Percentiles rank a stretch among this genome's conserved stretches.
These are phyloP conservation scores for Olyra latifolia DNA, from an alignment of 176 grass and related monocot genomes.

Conservation along the genomic window DNA sequence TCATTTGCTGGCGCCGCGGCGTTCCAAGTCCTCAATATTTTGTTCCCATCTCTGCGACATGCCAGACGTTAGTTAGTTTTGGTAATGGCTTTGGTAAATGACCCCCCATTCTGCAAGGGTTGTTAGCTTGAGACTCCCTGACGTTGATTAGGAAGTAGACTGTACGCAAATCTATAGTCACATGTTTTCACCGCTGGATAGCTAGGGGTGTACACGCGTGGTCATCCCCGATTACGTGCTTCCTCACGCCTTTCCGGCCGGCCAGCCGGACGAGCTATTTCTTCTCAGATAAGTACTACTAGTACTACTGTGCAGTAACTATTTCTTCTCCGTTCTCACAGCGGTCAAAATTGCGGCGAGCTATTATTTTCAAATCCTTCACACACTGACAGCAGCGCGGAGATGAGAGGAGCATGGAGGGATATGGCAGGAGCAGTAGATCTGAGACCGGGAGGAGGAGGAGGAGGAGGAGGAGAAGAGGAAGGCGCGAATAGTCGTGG, in stretches of 20 bases:
- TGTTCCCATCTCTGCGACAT: conserved; percentile 39
- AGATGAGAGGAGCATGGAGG: neutral
- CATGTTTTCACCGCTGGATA: neutral
- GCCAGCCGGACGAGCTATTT: too few relatives aligned
- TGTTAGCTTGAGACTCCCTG: neutral
- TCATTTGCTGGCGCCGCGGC: conserved; percentile 27
- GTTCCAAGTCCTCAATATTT: neutral
- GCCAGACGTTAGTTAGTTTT: too few relatives aligned
- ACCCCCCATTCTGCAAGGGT: neutral
- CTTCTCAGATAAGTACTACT: neutral
- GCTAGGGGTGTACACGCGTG: neutral
- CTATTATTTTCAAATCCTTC: neutral
- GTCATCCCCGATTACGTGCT: neutral
- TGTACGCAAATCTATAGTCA: neutral
- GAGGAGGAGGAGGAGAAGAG: too few relatives aligned
- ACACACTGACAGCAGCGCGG: neutral
- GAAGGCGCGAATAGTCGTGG: neutral
- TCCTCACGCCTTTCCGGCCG: neutral
- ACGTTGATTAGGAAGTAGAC: neutral
- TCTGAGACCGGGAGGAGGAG: neutral
- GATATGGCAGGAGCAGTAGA: conserved; percentile 7
- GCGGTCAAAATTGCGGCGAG: neutral
- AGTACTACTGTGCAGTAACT: neutral
- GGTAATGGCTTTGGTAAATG: neutral
- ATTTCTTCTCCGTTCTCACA: neutral